Base-by-base conservation (phyloP, 331 rosid species). In the Pyrus hybrid region DNA sequence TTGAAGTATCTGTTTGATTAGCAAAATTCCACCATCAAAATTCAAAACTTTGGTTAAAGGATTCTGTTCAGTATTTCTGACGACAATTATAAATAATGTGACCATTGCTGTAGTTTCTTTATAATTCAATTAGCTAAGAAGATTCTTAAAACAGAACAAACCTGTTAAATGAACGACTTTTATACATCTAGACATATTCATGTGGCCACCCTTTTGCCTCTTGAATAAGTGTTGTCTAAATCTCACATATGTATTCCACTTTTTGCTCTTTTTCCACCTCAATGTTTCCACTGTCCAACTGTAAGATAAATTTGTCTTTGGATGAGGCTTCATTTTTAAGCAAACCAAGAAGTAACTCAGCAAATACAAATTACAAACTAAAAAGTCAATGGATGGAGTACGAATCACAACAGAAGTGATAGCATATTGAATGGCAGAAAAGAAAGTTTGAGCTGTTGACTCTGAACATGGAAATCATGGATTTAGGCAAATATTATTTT, bases 401-500 rank as follows among this genome's bases (percentile, higher is more conserved):
- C 0, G 43, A 37, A 3, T 37, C 43, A 37, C 13, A 37, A 9
- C 43, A 37, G 13, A 37, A 9, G 43, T 37, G 43, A 37, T 37
- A 37, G 4, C 43, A 9, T 37, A 37, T 37, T 37, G 43, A 37
- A 37, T 0, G 13, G 3, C 29, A 0, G 13, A 47, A 47, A 26
- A 29, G 14, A 45, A 66, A 66, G 16, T 51, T 75, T 4, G 23
- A 49, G 12, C 3, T 62, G 71, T 63, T 29, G 60, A 21, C 51
- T 71, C 29, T 69, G 75, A 43, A 54, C 32, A 80, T 21, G 54
- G 68, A 69, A 58, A 68, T 75, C 51, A 67, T 69, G 63, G 68
- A 53, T 71, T 77, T 73, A 57, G 63, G 61, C 73, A 30, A 47
- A 72, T 35, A 67, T 81, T 51, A 63, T 87, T 72, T 41, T 41